Conservation (phyloP, 345 rosid genomes). For the Rubroshorea leprosula region DNA sequence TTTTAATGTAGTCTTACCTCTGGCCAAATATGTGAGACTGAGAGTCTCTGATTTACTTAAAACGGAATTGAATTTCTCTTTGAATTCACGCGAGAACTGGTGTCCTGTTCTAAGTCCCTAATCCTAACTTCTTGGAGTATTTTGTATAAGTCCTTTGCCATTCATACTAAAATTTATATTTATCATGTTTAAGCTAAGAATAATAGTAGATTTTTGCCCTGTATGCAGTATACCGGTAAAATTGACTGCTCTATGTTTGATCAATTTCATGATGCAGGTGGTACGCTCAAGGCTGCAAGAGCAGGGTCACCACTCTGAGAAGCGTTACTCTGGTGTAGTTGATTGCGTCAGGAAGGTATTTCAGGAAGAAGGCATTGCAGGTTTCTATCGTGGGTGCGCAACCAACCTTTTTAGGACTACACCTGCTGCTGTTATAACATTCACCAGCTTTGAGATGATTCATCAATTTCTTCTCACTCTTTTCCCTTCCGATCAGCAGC, state of each 20-base stretch:
- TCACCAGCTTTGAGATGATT: constrained; percentile 95
- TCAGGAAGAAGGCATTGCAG: constrained; percentile 56
- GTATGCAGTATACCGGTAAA: no score
- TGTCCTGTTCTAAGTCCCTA: no score
- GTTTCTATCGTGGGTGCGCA: constrained; percentile 93
- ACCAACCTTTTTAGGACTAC: constrained; percentile 83
- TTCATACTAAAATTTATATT: no score
- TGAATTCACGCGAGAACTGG: no score
- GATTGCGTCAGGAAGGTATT: constrained; percentile 71
- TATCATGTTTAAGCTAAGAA: no score
- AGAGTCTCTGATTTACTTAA: not conserved
- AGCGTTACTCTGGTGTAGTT: constrained; percentile 57
- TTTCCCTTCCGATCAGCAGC: constrained; percentile 42
- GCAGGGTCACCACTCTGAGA: constrained; percentile 78
- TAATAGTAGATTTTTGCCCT: no score
- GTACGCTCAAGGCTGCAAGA: constrained; percentile 87
- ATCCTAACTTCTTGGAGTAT: no score
- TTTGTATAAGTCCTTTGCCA: no score
- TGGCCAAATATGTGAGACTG: not conserved
- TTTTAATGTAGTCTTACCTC: not conserved
- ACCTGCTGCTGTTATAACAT: constrained; percentile 86
- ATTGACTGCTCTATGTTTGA: no score
- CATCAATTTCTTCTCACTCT: constrained; percentile 51
- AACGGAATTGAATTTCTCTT: no score
- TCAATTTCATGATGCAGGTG: constrained; percentile 34